A percentile compares a stretch with the other conserved stretches of the same genome.
Evolutionary conservation across 2,329 filamentous ascomycete species (phyloP).

Genomic region (Capronia americana): DNA sequence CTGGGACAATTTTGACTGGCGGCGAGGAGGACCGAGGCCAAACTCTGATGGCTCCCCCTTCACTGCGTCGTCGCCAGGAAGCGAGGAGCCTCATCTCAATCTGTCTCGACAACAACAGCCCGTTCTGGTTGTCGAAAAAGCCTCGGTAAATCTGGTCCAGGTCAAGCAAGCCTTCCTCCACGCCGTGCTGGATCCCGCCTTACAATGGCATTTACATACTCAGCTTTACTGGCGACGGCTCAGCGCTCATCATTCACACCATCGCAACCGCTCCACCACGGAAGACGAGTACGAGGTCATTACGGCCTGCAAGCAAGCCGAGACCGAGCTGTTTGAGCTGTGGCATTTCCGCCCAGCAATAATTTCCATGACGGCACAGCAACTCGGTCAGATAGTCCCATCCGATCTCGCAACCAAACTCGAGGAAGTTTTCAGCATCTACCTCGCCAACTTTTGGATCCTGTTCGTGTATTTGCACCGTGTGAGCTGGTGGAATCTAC

Average conservation of each 20-base stretch:
- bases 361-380: slow-evolving; percentile 5
- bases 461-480: slow-evolving; percentile 23
- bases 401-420: slow-evolving; percentile 2
- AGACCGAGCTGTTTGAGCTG: slow-evolving; percentile 9
- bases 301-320: slow-evolving; percentile 18
- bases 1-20: not conserved
- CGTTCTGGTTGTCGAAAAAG: too few species aligned
- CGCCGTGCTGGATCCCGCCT: slow-evolving; percentile 11
- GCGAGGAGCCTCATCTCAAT: not conserved
- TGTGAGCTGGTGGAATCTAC: slow-evolving; percentile 19
- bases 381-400: slow-evolving; percentile 5
- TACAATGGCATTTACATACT: slow-evolving; percentile 17
- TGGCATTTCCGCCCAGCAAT: slow-evolving; percentile 11
- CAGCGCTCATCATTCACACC: slow-evolving; percentile 12
- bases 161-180: slow-evolving; percentile 21
- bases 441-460: slow-evolving; percentile 20
- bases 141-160: not conserved
- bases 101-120: not conserved
- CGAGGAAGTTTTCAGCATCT: slow-evolving; percentile 13
- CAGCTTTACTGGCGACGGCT: slow-evolving; percentile 23
- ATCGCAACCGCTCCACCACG: slow-evolving; percentile 7
- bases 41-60: not conserved
- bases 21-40: not conserved
- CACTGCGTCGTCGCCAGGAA: not conserved
- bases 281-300: slow-evolving; percentile 24